phyloP scores from a whole-genome alignment of 139 green algal species.

The Mesotaenium endlicherianum region DNA sequence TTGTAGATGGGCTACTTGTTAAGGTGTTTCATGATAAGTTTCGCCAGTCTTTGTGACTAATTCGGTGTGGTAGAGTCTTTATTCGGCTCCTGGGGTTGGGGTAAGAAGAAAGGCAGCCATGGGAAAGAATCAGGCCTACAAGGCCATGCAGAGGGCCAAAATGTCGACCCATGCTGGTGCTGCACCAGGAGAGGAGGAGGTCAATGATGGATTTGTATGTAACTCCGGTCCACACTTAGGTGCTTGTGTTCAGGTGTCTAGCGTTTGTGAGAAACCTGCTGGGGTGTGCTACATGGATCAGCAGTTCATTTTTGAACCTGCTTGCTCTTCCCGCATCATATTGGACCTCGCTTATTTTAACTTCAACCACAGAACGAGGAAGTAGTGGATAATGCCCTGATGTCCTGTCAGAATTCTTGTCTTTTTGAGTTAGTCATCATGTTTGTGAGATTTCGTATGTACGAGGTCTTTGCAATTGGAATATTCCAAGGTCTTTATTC shows the following conservation, averaged over 20 bases:
- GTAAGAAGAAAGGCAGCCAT: conserved; percentile 43
- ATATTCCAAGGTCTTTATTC: no score
- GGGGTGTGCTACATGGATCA: no score
- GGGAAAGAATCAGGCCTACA: conserved; percentile 62
- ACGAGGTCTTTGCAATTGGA: no score
- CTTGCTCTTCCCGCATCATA: no score
- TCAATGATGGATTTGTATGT: conserved; percentile 43
- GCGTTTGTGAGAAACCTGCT: not conserved
- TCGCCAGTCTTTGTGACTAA: not conserved
- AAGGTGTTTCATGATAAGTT: not conserved
- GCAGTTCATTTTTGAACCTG: no score
- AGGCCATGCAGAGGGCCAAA: conserved; percentile 46
- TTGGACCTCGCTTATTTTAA: no score
- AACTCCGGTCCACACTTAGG: not conserved
- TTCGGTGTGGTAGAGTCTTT: not conserved
- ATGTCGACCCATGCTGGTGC: conserved; percentile 23
- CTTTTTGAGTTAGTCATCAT: not conserved
- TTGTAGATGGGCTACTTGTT: no score
- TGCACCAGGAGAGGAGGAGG: conserved; percentile 13
- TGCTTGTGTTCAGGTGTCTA: not conserved
- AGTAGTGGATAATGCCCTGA: no score
- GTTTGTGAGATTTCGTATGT: not conserved
- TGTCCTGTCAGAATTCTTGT: no score
- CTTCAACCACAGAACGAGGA: no score
- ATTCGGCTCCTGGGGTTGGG: no score